Evolutionary conservation across 192 early-diverging fungal species (phyloP).

Genomic region (Backusella luteola): DNA sequence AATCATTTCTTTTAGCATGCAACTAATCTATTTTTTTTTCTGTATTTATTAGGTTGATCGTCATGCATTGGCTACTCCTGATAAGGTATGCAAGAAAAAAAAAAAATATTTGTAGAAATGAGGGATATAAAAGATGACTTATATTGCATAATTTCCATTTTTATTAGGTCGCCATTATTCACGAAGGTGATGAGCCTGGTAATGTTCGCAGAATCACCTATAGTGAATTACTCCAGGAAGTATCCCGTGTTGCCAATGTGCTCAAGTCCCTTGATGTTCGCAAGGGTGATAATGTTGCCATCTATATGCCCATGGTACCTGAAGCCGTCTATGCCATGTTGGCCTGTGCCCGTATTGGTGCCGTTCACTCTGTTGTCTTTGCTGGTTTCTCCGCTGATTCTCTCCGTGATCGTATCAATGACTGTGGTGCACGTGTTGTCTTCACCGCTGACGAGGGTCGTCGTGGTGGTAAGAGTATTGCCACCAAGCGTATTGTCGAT

Average conservation of each 20-base stretch:
- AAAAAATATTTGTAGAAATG: background rate
- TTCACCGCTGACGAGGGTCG: constrained; percentile 94
- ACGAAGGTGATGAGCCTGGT: constrained; percentile 89
- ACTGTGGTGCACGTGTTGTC: constrained; percentile 77
- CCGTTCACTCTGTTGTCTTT: constrained; percentile 94
- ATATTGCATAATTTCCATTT: constrained; percentile 4
- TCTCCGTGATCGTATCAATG: constrained; percentile 87
- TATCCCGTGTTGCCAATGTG: constrained; percentile 84
- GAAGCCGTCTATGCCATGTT: constrained; percentile 92
- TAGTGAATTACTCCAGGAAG: constrained; percentile 76
- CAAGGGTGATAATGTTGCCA: constrained; percentile 93
- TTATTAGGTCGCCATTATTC: constrained; percentile 21
- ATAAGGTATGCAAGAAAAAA: constrained; percentile 43
- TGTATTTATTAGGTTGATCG: constrained; percentile 62
- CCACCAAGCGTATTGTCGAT: constrained; percentile 92
- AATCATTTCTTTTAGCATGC: background rate
- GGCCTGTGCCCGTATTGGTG: constrained; percentile 91
- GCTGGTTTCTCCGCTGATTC: constrained; percentile 95
- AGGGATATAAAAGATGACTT: background rate
- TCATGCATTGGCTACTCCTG: constrained; percentile 76
- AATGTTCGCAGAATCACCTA: constrained; percentile 80
- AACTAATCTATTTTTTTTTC: background rate
- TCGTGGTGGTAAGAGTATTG: constrained; percentile 86
- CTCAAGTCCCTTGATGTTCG: constrained; percentile 78
- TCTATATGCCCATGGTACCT: constrained; percentile 98